A percentile compares a stretch with the other conserved stretches of the same genome.
These are phyloP conservation scores for Cladosporium oxysporum DNA, from an alignment of 2,329 filamentous ascomycete species.

Conservation along the genomic window DNA sequence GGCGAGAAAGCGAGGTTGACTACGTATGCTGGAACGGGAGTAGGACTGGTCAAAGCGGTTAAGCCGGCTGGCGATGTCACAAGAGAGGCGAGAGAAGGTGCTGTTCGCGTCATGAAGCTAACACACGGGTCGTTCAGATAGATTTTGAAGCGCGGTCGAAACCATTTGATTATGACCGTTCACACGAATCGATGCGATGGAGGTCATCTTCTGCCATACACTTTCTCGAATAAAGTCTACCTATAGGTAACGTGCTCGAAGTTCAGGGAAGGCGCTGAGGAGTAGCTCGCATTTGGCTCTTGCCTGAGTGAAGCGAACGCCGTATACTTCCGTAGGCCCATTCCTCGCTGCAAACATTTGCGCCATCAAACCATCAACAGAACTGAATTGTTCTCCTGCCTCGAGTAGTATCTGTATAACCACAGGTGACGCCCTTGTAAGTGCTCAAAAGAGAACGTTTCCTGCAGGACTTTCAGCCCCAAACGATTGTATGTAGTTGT, in stretches of 20 bases:
- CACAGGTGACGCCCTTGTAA: background rate
- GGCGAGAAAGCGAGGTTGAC: conserved; percentile 58
- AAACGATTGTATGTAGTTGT: background rate
- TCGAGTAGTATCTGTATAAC: background rate
- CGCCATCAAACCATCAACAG: rapidly evolving
- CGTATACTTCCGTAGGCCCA: too few species aligned
- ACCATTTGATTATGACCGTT: too few species aligned
- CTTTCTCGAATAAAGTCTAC: too few species aligned
- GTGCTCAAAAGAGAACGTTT: background rate
- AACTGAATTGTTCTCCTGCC: background rate
- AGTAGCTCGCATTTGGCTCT: background rate
- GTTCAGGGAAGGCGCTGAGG: too few species aligned
- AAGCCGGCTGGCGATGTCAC: conserved; percentile 56
- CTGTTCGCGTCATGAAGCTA: background rate
- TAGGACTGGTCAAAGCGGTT: conserved; percentile 58
- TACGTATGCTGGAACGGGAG: conserved; percentile 63
- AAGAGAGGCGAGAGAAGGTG: conserved; percentile 39
- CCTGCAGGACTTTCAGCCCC: background rate
- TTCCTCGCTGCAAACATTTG: background rate
- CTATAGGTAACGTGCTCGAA: too few species aligned
- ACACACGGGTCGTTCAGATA: background rate
- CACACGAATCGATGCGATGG: too few species aligned
- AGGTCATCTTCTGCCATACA: too few species aligned
- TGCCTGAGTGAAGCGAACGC: too few species aligned
- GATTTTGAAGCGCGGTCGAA: background rate